Evolutionary conservation across 2,329 filamentous ascomycete genomes (phyloP), one percentile per base, ranked within the genome.

Genomic region (Trematosphaeria pertusa): DNA sequence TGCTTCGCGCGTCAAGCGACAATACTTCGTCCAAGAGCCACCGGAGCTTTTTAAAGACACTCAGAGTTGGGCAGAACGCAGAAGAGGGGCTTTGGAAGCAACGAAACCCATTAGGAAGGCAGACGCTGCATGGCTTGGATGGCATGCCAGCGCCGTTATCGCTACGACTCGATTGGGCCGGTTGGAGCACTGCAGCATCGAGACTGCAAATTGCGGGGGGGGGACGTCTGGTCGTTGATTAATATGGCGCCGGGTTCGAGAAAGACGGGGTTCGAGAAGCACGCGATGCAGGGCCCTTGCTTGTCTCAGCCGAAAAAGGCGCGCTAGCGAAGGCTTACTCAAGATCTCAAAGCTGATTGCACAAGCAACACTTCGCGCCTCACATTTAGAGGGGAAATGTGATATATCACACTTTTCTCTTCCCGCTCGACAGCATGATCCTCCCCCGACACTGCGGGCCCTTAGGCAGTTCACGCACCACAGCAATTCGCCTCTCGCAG

Each of bases 91-190:
- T 42, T 38, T 20, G 24, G 32, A 26, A 17, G 15, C 20, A 45
- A 3, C 21, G 9, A 4, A 22, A 40, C 41, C 24, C 30, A 37
- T 37, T 44, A 30, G 40, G 46, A 44, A 49, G 40, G 46, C 30
- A 12, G 28, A 31, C 17, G 36, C 12, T 21, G 19, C 21, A 22
- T 11, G 35, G 20, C n/a, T 30, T 19, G 12, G 18, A 21, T 35
- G 24, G 34, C 39, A n/a, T 37, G 42, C 22, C 43, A 35, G 39
- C 26, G 31, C 18, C 30, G 48, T 56, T 50, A 55, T 56, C 38
- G 51, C 49, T 40, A 42, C 21, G 35, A 33, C 17, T 50, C 56
- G 18, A 57, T 59, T 61, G 58, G 50, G 24, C 20, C 32, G 36
- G 33, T 31, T 26, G 22, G 43, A 22, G 19, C 31, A 37, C 21